Evolutionary conservation across 2,329 filamentous ascomycete genomes (phyloP).

Genomic region (Ceratocystis diversiconidia): DNA sequence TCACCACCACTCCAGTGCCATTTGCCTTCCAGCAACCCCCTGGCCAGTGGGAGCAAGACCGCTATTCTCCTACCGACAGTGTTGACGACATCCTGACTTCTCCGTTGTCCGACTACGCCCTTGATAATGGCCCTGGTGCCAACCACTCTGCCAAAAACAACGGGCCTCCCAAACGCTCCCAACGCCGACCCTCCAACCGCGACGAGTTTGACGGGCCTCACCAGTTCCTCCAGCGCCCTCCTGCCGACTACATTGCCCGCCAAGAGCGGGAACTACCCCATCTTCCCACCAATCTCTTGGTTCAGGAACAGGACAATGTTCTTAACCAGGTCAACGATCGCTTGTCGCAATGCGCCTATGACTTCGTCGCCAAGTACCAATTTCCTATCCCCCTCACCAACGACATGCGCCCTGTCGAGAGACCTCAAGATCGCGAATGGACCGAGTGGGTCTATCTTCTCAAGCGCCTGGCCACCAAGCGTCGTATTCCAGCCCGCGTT

Average conservation of each 20-base stretch:
- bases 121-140: constrained; percentile 36
- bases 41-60: constrained; percentile 33
- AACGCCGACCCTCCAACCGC: constrained; percentile 61
- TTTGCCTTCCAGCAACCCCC: constrained; percentile 14
- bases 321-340: constrained; percentile 70
- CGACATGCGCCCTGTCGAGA: constrained; percentile 64
- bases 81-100: constrained; percentile 45
- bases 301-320: constrained; percentile 74
- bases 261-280: constrained; percentile 70
- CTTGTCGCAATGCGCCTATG: constrained; percentile 71
- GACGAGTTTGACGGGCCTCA: constrained; percentile 85
- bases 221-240: constrained; percentile 62
- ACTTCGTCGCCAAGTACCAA: constrained; percentile 83
- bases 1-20: constrained; percentile 15
- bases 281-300: constrained; percentile 67
- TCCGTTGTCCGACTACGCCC: constrained; percentile 44
- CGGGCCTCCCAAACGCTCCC: constrained; percentile 33
- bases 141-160: constrained; percentile 23
- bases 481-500: constrained; percentile 68
- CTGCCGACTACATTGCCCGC: constrained; percentile 55
- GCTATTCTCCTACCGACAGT: constrained; percentile 43
- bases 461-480: constrained; percentile 72
- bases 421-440: constrained; percentile 70
- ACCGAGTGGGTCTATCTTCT: constrained; percentile 84
- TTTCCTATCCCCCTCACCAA: constrained; percentile 75